Percentiles rank a stretch among this genome's conserved stretches.
phyloP scores from a whole-genome alignment of 768 basidiomycete species.

The Lactifluus rugatus region DNA sequence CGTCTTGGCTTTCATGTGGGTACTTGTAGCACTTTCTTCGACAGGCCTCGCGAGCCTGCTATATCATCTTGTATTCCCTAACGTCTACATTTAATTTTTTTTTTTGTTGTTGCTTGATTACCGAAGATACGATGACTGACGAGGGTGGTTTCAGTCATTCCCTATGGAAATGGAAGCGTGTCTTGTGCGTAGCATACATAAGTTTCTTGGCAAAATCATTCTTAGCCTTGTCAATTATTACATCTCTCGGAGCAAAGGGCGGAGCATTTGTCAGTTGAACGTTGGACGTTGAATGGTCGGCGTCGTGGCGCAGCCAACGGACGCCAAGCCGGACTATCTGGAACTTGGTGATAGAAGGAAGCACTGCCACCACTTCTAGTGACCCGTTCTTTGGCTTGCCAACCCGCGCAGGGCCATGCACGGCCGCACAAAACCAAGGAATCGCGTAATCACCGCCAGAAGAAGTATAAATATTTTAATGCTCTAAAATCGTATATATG shows the following conservation, averaged over 20 bases:
- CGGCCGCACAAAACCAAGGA: background rate
- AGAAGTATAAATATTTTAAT: too few relatives aligned
- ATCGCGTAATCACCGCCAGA: background rate
- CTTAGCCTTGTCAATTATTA: background rate
- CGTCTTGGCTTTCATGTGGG: background rate
- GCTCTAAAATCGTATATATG: background rate
- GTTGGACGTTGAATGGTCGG: background rate
- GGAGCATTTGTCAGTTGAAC: background rate
- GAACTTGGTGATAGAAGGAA: background rate
- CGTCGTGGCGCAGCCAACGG: background rate
- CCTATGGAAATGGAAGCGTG: background rate
- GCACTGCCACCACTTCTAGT: background rate
- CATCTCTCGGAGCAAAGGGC: background rate
- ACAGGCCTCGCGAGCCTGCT: background rate
- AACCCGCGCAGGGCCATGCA: too few relatives aligned
- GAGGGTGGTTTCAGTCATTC: background rate
- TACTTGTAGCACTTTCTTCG: constrained; percentile 12
- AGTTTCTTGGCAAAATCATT: background rate
- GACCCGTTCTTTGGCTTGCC: too few relatives aligned
- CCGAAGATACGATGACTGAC: background rate
- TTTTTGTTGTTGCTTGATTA: background rate
- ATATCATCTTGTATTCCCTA: constrained; percentile 10
- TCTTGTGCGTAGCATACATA: background rate
- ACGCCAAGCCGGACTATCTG: background rate
- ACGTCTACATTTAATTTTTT: background rate